A percentile compares a stretch with the other conserved stretches of the same genome.
Conservation (phyloP, 441 rosid genomes). For the Isatis lusitanica region DNA sequence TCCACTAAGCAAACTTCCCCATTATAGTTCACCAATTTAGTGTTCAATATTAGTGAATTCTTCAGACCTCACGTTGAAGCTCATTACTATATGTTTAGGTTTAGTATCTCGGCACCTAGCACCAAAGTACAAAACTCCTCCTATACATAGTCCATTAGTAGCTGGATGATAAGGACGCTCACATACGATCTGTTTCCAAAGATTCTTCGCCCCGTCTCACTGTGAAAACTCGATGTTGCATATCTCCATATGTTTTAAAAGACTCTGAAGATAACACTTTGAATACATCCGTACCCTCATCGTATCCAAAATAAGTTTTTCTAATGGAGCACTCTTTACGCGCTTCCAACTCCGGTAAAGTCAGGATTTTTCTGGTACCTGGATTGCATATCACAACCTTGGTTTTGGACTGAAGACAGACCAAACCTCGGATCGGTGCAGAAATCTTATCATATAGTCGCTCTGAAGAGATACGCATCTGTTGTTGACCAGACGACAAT, state of each 20-base stretch:
- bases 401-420: not conserved
- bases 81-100: not conserved
- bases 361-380: not conserved
- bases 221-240: not conserved
- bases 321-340: not conserved
- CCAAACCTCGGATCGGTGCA: not conserved
- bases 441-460: not conserved
- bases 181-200: not conserved
- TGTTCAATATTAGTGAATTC: not conserved
- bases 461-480: not conserved
- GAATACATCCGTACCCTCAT: not conserved
- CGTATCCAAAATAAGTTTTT: not conserved
- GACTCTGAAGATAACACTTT: not conserved
- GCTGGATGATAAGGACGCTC: not conserved
- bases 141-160: not conserved
- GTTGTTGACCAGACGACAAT: slow-evolving; percentile 1
- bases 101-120: not conserved
- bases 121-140: slow-evolving; percentile 1
- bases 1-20: not conserved
- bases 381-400: not conserved
- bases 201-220: not conserved
- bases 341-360: not conserved
- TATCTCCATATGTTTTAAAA: no score
- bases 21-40: not conserved
- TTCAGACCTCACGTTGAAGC: not conserved